Evolutionary conservation across 164 flowering plant genomes (phyloP), one percentile per base, ranked within the genome.

Genomic region (Amborella trichopoda): DNA sequence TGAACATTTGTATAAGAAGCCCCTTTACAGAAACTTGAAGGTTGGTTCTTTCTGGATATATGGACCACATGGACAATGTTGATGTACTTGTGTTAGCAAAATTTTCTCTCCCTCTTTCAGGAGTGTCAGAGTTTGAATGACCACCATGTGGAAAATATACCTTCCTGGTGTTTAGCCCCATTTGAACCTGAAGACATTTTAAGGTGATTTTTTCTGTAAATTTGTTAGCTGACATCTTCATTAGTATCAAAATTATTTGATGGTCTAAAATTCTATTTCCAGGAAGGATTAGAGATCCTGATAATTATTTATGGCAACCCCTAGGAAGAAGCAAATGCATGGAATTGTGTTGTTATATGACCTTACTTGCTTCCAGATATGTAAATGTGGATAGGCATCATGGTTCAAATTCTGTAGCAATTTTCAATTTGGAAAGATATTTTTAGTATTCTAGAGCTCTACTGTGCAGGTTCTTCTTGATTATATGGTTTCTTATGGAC

Each of bases 141-240:
- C 25, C 59, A 54, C 48, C 57, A 56, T 54, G 41, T 68, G 23
- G 66, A 68, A 38, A 53, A 16, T 71, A 50, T 62, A n/a, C 80
- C 82, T 44, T 52, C 82, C 26, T 83, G 93, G 93, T 80, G 93
- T 46, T 61, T 53, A 64, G 80, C 87, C 26, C 80, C 93, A 48
- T 82, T 70, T 67, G 93, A 82, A 40, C 93, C 93, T 40, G 87
- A 83, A 74, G 93, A 87, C 46, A 68, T 80, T 58, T 61, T 80
- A 60, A 76, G 93, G 93, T 83, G 55, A 58, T 32, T 36, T 44
- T 26, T 16, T 36, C n/a, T n/a, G 6, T 30, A 6, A 30, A 30
- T 11, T 6, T 30, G 34, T 30, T 11, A 30, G 34, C 11, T 8
- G 34, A 30, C 9, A 6, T 30, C 8, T 11, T 30, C n/a, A 11